A percentile compares a stretch with the other conserved stretches of the same genome.
Evolutionary conservation across 2,329 filamentous ascomycete genomes (phyloP).

Genomic region (Scedosporium apiospermum): DNA sequence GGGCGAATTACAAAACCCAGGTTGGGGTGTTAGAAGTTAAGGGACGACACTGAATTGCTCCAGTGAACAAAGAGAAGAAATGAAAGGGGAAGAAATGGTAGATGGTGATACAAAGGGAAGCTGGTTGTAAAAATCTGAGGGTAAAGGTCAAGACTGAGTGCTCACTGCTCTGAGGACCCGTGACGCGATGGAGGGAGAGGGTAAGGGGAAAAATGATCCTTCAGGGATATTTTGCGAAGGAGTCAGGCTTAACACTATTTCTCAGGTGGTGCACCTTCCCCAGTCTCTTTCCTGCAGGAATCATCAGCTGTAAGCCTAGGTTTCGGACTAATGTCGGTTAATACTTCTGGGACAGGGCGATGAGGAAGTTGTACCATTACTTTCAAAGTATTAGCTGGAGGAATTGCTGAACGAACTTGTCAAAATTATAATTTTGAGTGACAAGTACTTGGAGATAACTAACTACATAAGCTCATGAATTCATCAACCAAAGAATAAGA

Average conservation of each 20-base stretch:
- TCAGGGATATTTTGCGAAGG: conserved; percentile 15
- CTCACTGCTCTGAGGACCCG: not conserved
- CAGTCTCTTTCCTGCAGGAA: too few species aligned
- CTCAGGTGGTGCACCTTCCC: not conserved
- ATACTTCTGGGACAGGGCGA: too few species aligned
- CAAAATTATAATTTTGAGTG: too few species aligned
- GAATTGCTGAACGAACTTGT: too few species aligned
- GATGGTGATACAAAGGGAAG: not conserved
- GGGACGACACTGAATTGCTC: not conserved
- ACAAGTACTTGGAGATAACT: too few species aligned
- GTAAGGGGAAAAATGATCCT: conserved; percentile 16
- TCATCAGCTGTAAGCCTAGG: too few species aligned
- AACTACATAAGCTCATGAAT: too few species aligned
- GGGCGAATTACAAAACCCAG: not conserved
- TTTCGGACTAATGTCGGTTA: too few species aligned
- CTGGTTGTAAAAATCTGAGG: not conserved
- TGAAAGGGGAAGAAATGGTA: not conserved
- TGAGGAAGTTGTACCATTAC: too few species aligned
- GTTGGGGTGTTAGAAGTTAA: not conserved
- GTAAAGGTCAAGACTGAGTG: conserved; percentile 6
- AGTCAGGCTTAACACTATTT: conserved; percentile 11
- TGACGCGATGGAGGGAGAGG: conserved; percentile 10
- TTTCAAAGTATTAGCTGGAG: too few species aligned
- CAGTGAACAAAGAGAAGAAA: not conserved
- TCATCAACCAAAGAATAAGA: too few species aligned